Evolutionary conservation across 1,139 yeast genomes (phyloP), one percentile per base, ranked within the genome.

Genomic region (Taphrina deformans): DNA sequence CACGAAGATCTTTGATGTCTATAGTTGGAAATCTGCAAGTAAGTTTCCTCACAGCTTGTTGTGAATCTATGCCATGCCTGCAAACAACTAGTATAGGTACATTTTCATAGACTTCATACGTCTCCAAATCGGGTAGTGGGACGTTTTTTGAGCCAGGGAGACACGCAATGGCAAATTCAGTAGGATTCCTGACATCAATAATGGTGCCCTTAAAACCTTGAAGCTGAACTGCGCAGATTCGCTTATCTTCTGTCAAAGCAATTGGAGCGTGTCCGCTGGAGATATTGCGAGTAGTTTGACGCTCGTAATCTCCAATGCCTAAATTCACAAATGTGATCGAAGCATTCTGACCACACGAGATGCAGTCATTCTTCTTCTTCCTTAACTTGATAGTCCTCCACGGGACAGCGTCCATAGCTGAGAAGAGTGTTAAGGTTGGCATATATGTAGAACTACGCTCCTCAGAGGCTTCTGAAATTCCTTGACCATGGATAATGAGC

Each of bases 31-130:
- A 77, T 3, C 79, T 76, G 14, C 82, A 84, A 58, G 80, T 77
- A 58, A 93, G 75, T 56, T 80, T 76, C 67, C 79, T 76, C 0
- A 89, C 85, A 0, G 96, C 96, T 21, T 85, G 75, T 72, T 89
- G 93, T 0, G 98, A 92, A 74, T 93, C 98, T 74, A 90, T 91
- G 4, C 99, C 99, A 73, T 80, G 86, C 45, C 98, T 81, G 75
- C 99, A 93, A 16, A 92, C 79, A 0, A 88, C 85, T 68, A 72
- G 73, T 0, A 78, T 69, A 0, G 66, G 66, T n/a, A 26, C 48
- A 23, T 55, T 33, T 33, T 51, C 55, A 21, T 31, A 18, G 16
- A 51, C 53, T 24, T 60, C 51, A 18, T 16, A 16, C 31, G 50
- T 24, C 12, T 61, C 65, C 24, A 81, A 72, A 3, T 80, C 78